Evolutionary conservation across 2,329 filamentous ascomycete genomes (phyloP), one percentile per base, ranked within the genome.

Genomic region (Raffaelea albimanens): DNA sequence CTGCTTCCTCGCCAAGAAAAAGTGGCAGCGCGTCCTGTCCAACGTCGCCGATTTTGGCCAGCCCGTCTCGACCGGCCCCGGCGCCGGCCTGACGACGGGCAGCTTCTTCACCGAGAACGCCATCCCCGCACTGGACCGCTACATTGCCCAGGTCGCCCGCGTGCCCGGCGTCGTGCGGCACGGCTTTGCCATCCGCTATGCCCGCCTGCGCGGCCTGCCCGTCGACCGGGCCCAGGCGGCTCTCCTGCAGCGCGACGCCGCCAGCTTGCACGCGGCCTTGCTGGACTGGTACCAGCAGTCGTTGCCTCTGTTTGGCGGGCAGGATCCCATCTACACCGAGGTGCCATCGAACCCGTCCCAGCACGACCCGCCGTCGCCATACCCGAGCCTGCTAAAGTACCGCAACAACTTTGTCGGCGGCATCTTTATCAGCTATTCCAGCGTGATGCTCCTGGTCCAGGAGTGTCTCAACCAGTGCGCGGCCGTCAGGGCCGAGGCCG

Each of bases 361-460:
- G 5, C 23, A 52, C 29, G 60, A 64, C 44, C 59, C 62, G 10
- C 48, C 51, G 14, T 63, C 65, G 7, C 53, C 61, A 5, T 67
- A 63, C 45, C 48, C 58, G 23, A 61, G 55, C 3, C 54, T 68
- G 4, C 54, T 68, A 14, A 48, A 53, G 20, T 64, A 63, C 46
- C 46, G 54, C 22, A 56, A 58, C 23, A 51, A 55, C 2, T 67
- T 65, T 62, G 56, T 59, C 11, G 65, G 65, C 2, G 55, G 62
- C 25, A 52, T 69, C 45, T 58, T 61, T 40, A 55, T 67, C 51
- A 59, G 57, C 19, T 67, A 64, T 50, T 66, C 65, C 63, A 63
- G 66, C 7, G 63, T 60, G 34, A 56, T 66, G 55, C 55, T 68
- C n/a, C 62, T 70, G 44, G 52, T 70, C 31, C 62, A 70, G 46